Base-by-base conservation (phyloP, 2,329 filamentous ascomycete genomes). In the Davidsoniella australis region DNA sequence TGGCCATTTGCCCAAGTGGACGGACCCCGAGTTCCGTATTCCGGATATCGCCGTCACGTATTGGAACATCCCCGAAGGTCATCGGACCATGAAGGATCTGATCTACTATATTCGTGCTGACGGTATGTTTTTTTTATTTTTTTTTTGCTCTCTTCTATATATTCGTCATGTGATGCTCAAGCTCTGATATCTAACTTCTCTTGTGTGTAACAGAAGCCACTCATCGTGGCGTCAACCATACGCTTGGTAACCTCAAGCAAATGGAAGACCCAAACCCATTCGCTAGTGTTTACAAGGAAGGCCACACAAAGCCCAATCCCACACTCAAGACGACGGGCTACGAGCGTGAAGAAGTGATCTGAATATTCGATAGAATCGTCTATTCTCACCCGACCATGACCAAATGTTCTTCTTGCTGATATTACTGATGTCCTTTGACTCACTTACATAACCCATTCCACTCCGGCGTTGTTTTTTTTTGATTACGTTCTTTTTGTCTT, bases 171-270 rank as follows among this genome's bases (percentile, higher is more conserved):
- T 33, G 5, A 16, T 9, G 20, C 14, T 36, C 24, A n/a, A 6
- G 18, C 10, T 9, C 7, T n/a, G 12, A 20, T 18, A 39, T n/a
- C 23, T 14, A 37, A 43, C 17, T 42, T 44, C 3, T 42, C 46
- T 45, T 36, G 48, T 44, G n/a, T 57, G 14, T 57, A 3, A 61
- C 65, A 60, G 87, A 94, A 64, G 85, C 85, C 3, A 84, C 85
- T 62, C 87, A 94, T 60, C 75, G 91, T 33, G 91, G 94, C 60
- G 89, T 96, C 57, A 96, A 98, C 66, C 91, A 98, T 63, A 96
- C 91, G 0, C 66, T 98, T 40, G 79, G 83, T 47, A 96, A 96
- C 61, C 69, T 98, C 52, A 70, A 94, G 57, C 86, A 91, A 61
- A 78, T 76, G 47, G 72, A 79, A 33, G 91, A 98, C 60, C 88